Evolutionary conservation across 345 rosid species (phyloP).

Genomic region (Laguncularia racemosa): DNA sequence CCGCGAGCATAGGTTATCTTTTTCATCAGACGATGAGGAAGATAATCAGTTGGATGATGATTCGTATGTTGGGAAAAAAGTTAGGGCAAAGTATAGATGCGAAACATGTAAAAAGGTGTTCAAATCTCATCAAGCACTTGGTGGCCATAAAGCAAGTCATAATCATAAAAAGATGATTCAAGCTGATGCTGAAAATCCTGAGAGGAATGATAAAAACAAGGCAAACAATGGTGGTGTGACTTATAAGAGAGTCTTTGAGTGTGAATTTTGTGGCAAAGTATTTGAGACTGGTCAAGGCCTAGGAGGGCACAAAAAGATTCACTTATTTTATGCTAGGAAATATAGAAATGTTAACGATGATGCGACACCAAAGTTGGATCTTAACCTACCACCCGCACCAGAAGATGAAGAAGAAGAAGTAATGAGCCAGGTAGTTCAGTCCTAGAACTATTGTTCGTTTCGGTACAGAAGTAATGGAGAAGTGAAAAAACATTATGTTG

Average conservation of each 20-base stretch:
- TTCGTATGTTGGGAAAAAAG: not conserved
- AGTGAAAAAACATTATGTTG: too few species aligned
- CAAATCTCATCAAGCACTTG: slow-evolving; percentile 24
- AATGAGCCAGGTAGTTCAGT: not conserved
- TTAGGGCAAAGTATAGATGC: slow-evolving; percentile 12
- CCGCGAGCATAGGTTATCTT: too few species aligned
- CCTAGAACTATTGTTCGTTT: not conserved
- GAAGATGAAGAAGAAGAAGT: slow-evolving; percentile 6
- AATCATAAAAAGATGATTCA: slow-evolving; percentile 12
- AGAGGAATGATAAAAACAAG: not conserved
- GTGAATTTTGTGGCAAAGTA: slow-evolving; percentile 21
- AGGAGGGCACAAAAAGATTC: slow-evolving; percentile 39
- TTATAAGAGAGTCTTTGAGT: slow-evolving; percentile 11
- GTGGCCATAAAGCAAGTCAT: slow-evolving; percentile 24
- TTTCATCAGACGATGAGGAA: not conserved
- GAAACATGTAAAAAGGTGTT: slow-evolving; percentile 20
- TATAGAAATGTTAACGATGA: not conserved
- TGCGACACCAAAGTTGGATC: not conserved
- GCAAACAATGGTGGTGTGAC: not conserved
- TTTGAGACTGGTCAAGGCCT: slow-evolving; percentile 38
- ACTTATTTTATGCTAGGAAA: not conserved
- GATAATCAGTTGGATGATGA: not conserved
- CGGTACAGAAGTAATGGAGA: not conserved
- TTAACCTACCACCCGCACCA: slow-evolving; percentile 7
- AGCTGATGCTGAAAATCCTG: not conserved